A percentile compares a stretch with the other conserved stretches of the same genome.
phyloP scores from a whole-genome alignment of 2,329 filamentous ascomycete species.

The Talaromyces pinophilus region DNA sequence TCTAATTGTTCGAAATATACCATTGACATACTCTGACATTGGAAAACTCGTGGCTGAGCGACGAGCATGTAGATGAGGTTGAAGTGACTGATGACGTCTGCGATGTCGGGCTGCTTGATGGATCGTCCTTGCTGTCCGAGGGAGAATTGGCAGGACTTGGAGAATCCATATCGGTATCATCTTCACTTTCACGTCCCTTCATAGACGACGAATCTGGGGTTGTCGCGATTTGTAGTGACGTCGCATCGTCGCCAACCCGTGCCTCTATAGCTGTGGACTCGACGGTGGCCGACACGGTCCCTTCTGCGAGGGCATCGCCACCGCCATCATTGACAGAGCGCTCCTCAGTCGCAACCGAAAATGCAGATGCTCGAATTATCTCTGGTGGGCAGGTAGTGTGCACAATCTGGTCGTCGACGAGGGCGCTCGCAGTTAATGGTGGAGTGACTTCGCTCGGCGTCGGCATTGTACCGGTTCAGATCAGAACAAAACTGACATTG shows the following conservation, averaged over 20 bases:
- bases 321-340: constrained; percentile 24
- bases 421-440: constrained; percentile 47
- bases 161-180: constrained; percentile 35
- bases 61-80: constrained; percentile 45
- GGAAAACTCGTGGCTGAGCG: constrained; percentile 57
- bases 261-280: constrained; percentile 21
- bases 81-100: constrained; percentile 32
- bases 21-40: constrained; percentile 54
- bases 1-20: neutral
- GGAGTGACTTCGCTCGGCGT: constrained; percentile 50
- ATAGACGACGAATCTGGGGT: constrained; percentile 26
- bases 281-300: constrained; percentile 31
- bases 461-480: constrained; percentile 49
- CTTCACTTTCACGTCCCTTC: constrained; percentile 32
- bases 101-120: constrained; percentile 31
- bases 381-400: constrained; percentile 56
- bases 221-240: constrained; percentile 7
- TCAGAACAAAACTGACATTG: constrained; percentile 41
- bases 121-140: constrained; percentile 42
- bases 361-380: constrained; percentile 34
- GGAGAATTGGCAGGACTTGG: constrained; percentile 39
- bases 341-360: constrained; percentile 37
- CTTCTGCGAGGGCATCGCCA: constrained; percentile 32
- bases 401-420: constrained; percentile 40
- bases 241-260: constrained; percentile 28